These are phyloP conservation scores for Erigeron philadelphicus DNA, from an alignment of 140 eudicot genomes.

Conservation along the genomic window DNA sequence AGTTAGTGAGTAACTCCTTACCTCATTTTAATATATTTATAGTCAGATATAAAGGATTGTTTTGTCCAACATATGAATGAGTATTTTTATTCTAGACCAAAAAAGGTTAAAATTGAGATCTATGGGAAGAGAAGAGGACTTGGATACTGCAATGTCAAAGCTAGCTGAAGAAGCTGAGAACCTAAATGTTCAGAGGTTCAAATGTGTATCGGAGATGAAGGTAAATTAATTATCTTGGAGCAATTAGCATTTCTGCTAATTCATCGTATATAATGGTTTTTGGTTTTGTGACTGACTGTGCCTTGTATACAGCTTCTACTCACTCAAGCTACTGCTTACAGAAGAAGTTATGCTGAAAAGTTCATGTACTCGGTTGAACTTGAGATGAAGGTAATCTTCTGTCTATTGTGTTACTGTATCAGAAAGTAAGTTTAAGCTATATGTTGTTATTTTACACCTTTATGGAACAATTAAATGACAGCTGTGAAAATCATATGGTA, in stretches of 20 bases:
- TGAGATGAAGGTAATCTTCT: slow-evolving; percentile 58
- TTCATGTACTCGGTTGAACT: slow-evolving; percentile 58
- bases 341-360: slow-evolving; percentile 63
- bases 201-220: slow-evolving; percentile 60
- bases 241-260: slow-evolving; percentile 3
- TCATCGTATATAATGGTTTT: not conserved
- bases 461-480: too few species aligned
- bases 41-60: not conserved
- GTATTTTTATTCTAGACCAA: slow-evolving; percentile 40
- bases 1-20: slow-evolving; percentile 53
- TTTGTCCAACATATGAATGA: slow-evolving; percentile 16
- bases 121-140: slow-evolving; percentile 56
- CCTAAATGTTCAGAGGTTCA: slow-evolving; percentile 59
- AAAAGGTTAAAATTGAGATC: slow-evolving; percentile 49
- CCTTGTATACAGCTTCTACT: slow-evolving; percentile 49
- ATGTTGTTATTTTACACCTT: too few species aligned
- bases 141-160: slow-evolving; percentile 45
- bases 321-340: slow-evolving; percentile 55
- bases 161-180: slow-evolving; percentile 46
- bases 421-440: too few species aligned
- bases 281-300: slow-evolving; percentile 14
- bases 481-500: too few species aligned
- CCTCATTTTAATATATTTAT: not conserved
- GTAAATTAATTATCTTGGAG: slow-evolving; percentile 29
- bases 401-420: not conserved